These are phyloP conservation scores for rapeseed (Brassica napus) DNA, from an alignment of 345 rosid genomes.

Conservation along the genomic window Da-Ae NC_063441.1:8764501-8765000, in stretches of 20 bases:
- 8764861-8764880: neutral
- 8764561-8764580: slow-evolving; percentile 90
- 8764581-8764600: slow-evolving; percentile 94
- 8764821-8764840: slow-evolving; percentile 71
- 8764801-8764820: slow-evolving; percentile 86
- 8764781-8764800: slow-evolving; percentile 82
- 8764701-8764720: slow-evolving; percentile 82
- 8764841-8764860: slow-evolving; percentile 56
- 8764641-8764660: slow-evolving; percentile 77
- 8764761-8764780: slow-evolving; percentile 74
- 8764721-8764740: slow-evolving; percentile 94
- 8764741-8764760: slow-evolving; percentile 80
- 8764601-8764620: slow-evolving; percentile 95
- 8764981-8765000: slow-evolving; percentile 81
- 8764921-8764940: slow-evolving; percentile 66
- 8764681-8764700: slow-evolving; percentile 79
- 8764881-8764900: neutral
- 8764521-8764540: slow-evolving; percentile 88
- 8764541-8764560: slow-evolving; percentile 81
- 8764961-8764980: slow-evolving; percentile 71
- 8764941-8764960: slow-evolving; percentile 66
- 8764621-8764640: slow-evolving; percentile 54
- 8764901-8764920: neutral
- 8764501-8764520: slow-evolving; percentile 97
- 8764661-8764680: slow-evolving; percentile 69